phyloP scores from a whole-genome alignment of 116 monocot genomes.

The Zostera marina region DNA sequence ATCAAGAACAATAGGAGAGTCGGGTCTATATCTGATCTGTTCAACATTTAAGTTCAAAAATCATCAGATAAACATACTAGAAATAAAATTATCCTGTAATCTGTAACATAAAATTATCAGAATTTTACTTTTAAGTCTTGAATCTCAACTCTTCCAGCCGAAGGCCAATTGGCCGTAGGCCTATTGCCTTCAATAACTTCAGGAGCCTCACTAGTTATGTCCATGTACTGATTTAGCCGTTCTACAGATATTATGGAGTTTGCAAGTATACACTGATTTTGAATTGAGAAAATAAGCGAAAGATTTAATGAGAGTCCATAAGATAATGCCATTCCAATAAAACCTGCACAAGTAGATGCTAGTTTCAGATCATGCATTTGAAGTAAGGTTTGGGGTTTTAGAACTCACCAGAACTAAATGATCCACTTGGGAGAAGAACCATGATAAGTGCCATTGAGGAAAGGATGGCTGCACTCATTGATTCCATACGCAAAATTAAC shows the following conservation, averaged over 20 bases:
- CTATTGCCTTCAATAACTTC: constrained; percentile 44
- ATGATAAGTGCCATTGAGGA: constrained; percentile 66
- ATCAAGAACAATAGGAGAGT: constrained; percentile 41
- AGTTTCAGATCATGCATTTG: neutral
- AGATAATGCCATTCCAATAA: constrained; percentile 84
- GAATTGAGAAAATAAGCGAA: constrained; percentile 64
- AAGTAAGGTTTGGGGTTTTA: neutral
- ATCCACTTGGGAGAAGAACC: constrained; percentile 69
- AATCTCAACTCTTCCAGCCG: constrained; percentile 58
- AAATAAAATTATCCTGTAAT: too few relatives aligned
- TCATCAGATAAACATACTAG: neutral
- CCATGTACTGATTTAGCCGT: constrained; percentile 77
- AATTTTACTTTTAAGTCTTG: constrained; percentile 50
- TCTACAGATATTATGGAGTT: constrained; percentile 84
- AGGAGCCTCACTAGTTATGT: constrained; percentile 60
- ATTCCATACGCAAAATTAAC: constrained; percentile 74
- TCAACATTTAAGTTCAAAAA: neutral
- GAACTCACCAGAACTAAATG: constrained; percentile 58
- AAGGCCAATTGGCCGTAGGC: constrained; percentile 50
- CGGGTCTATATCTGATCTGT: constrained; percentile 53
- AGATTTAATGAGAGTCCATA: constrained; percentile 85
- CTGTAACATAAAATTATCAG: neutral
- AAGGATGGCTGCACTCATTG: constrained; percentile 50
- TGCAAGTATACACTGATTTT: constrained; percentile 71
- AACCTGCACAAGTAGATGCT: constrained; percentile 35